These are phyloP conservation scores for Phytophthora uliginosa DNA, from an alignment of 352 stramenopile genomes.

Conservation along the genomic window DNA sequence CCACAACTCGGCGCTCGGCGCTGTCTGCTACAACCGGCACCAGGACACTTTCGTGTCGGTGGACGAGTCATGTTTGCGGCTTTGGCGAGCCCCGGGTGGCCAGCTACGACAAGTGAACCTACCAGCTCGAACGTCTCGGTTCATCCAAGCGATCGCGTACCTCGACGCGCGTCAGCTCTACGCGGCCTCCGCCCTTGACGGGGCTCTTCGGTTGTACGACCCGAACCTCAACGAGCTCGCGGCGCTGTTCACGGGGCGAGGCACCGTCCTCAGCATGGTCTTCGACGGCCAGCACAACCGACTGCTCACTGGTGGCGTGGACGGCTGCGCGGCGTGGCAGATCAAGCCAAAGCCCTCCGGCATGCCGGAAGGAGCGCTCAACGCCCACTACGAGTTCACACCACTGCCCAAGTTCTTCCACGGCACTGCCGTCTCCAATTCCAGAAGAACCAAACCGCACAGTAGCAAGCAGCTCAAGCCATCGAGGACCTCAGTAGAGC, in stretches of 20 bases:
- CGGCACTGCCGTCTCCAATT: slow-evolving; percentile 2
- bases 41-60: slow-evolving; percentile 76
- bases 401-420: slow-evolving; percentile 59
- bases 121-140: slow-evolving; percentile 60
- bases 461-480: slow-evolving; percentile 26
- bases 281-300: slow-evolving; percentile 66
- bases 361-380: slow-evolving; percentile 50
- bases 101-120: slow-evolving; percentile 64
- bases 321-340: slow-evolving; percentile 73
- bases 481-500: slow-evolving; percentile 13
- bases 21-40: slow-evolving; percentile 75
- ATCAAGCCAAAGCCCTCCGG: slow-evolving; percentile 49
- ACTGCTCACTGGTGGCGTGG: slow-evolving; percentile 68
- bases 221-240: slow-evolving; percentile 65
- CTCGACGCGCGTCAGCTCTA: slow-evolving; percentile 71
- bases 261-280: slow-evolving; percentile 61
- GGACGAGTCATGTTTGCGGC: slow-evolving; percentile 55
- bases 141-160: slow-evolving; percentile 74
- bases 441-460: slow-evolving; percentile 18
- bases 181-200: slow-evolving; percentile 69
- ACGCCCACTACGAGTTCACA: slow-evolving; percentile 72
- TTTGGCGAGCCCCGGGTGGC: slow-evolving; percentile 45
- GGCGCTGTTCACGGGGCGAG: slow-evolving; percentile 56
- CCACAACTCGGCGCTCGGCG: slow-evolving; percentile 70
- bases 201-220: slow-evolving; percentile 74